phyloP scores from a whole-genome alignment of 331 rosid species.

The Stylosanthes scabra region DNA sequence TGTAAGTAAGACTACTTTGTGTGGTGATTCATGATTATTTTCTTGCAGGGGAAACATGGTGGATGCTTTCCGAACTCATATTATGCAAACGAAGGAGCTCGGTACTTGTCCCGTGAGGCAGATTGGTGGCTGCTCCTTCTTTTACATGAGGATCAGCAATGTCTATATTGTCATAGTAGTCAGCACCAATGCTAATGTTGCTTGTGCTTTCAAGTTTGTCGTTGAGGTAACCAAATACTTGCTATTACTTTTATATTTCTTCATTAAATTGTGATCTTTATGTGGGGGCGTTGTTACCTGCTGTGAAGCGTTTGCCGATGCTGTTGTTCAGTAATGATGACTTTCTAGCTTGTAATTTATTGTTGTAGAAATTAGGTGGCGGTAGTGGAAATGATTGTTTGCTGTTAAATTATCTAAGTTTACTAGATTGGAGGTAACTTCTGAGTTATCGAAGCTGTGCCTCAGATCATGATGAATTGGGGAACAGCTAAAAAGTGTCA shows the following conservation, averaged over 20 bases:
- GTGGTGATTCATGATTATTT: background rate
- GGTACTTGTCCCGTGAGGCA: constrained; percentile 99
- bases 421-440: background rate
- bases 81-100: constrained; percentile 97
- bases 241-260: constrained; percentile 7
- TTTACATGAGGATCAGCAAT: constrained; percentile 97
- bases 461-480: background rate
- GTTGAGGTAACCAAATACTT: constrained; percentile 74
- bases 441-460: background rate
- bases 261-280: background rate
- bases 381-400: constrained; percentile 3
- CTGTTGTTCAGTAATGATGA: background rate
- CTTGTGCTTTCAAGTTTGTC: constrained; percentile 97
- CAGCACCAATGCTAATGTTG: constrained; percentile 98
- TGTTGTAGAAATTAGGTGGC: background rate
- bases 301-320: background rate
- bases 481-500: background rate
- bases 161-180: constrained; percentile 98
- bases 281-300: constrained; percentile 8
- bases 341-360: background rate
- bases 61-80: constrained; percentile 96
- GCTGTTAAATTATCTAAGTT: constrained; percentile 8
- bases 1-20: background rate
- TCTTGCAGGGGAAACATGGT: constrained; percentile 96
- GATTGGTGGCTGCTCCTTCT: constrained; percentile 97